phyloP scores from a whole-genome alignment of 1,284 basidiomycete species.

The Cutaneotrichosporon cavernicola region DNA sequence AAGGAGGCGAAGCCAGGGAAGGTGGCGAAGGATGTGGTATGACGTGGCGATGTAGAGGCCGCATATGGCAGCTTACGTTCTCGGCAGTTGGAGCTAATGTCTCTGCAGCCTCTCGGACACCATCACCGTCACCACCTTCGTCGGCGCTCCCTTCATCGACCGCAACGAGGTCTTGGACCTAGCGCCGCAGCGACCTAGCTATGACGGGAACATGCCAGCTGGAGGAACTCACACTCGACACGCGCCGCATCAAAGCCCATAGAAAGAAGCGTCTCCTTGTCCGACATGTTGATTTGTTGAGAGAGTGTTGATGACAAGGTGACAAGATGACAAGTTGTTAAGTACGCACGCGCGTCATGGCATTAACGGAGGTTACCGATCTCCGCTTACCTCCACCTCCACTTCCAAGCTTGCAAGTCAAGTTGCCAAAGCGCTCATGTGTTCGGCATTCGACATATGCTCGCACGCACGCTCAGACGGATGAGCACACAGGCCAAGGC shows the following conservation, averaged over 20 bases:
- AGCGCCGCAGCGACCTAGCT: no score
- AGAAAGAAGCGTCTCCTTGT: slow-evolving; percentile 73
- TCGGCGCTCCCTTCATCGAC: background rate
- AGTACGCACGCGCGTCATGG: no score
- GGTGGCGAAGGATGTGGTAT: background rate
- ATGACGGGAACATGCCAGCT: background rate
- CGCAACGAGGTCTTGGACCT: background rate
- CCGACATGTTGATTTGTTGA: slow-evolving; percentile 49
- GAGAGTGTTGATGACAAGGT: background rate
- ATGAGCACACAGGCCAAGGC: background rate
- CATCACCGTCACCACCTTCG: no score
- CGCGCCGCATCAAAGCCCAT: slow-evolving; percentile 84
- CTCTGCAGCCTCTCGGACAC: no score
- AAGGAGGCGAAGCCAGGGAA: slow-evolving; percentile 6
- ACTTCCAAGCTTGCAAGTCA: background rate
- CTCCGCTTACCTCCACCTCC: background rate
- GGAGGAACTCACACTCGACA: slow-evolving; percentile 68
- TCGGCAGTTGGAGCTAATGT: no score
- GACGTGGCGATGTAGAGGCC: background rate
- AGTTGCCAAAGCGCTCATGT: no score
- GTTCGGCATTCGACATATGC: background rate
- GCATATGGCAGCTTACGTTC: background rate
- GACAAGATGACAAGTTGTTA: no score
- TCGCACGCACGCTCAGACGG: background rate
- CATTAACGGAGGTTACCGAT: background rate